Evolutionary conservation across 805 yeast genomes (phyloP), one percentile per base, ranked within the genome.

Genomic region (Komagataella kurtzmanii): DNA sequence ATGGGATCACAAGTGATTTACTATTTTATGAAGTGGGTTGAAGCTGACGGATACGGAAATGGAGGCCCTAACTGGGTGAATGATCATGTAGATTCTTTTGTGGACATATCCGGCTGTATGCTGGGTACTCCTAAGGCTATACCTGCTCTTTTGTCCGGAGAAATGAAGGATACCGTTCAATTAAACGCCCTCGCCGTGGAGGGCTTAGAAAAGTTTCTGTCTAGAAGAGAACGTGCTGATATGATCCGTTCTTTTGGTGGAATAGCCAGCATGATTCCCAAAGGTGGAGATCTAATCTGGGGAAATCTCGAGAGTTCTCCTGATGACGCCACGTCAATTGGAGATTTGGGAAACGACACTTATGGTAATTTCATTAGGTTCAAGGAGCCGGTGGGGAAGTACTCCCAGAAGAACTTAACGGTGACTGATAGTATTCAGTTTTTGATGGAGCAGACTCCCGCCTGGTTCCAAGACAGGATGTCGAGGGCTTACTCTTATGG

Each of bases 151-250:
- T 66, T 93, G n/a, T 87, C 96, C 14, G 99, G 99, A 14, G 99
- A 93, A 67, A 93, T 93, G 98, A 88, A 83, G 65, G 99, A 93
- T 65, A 93, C 99, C 0, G 95, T 95, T 30, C 96, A 91, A 61
- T 72, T 93, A 63, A 93, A 93, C 64, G 84, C 93, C 3, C 68
- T 91, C 54, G 99, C 98, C 0, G 88, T 91, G 56, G 88, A 87
- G 61, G 99, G 97, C 1, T 74, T 93, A 52, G 99, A 93, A 62
- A 88, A 87, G 68, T 93, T 93, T 67, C 89, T 93, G 65, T 84
- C 93, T 50, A 77, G 96, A 63, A 77, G 80, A 54, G 99, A 91
- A 67, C 77, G 99, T 57, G 79, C 88, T 6, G 95, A 88, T 55
- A 74, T 93, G 85, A 63, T 89, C 49, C 75, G 88, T 55, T 74